Base-by-base conservation (phyloP, 768 basidiomycete genomes). In the Russula sp. region DNA sequence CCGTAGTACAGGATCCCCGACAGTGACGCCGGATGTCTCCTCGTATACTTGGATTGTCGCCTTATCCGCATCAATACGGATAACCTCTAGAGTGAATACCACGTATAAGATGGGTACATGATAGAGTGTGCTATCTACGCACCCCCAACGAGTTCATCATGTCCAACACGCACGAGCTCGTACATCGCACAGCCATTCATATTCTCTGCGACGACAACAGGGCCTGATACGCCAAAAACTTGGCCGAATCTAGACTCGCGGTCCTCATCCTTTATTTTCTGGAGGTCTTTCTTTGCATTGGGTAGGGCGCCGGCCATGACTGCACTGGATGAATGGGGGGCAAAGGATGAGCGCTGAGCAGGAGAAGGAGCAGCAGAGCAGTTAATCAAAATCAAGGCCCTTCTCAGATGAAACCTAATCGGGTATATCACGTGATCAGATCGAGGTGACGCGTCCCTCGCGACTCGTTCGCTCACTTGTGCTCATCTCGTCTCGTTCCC, bases 31-130 rank as follows among this genome's bases (percentile, higher is more conserved):
- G 46, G 96, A 97, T 7, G 96, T 98, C 78, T 99, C 97, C 75
- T 99, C 97, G 71, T 99, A 98, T 10, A 99, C 97, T 74, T 99
- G 97, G 64, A 99, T 98, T 13, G 97, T 98, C 46, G 91, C 91
- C 77, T 97, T 96, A 77, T 99, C 97, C 64, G 86, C 86, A 68
- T 98, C 97, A 76, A 99, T 98, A 69, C 97, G 85, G 70, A 99
- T 99, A 69, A 99, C 97, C 92, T 99, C 97, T 95, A 70, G 22
- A 53, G 32, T 55, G 39, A 11, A 50, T 25, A n/a, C n/a, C 39
- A 41, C 46, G 16, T 51, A 36, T 20, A 18, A 29, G 39, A 32
- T 7, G 20, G 16, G 32, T 36, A 11, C 55, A 59, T 10, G 34
- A 25, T 20, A 56, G 29, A 38, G 54, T 57, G 36, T 52, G 18